Evolutionary conservation across 208 protist species (phyloP).

Genomic region (Kentomonas sorsogonicus): DNA sequence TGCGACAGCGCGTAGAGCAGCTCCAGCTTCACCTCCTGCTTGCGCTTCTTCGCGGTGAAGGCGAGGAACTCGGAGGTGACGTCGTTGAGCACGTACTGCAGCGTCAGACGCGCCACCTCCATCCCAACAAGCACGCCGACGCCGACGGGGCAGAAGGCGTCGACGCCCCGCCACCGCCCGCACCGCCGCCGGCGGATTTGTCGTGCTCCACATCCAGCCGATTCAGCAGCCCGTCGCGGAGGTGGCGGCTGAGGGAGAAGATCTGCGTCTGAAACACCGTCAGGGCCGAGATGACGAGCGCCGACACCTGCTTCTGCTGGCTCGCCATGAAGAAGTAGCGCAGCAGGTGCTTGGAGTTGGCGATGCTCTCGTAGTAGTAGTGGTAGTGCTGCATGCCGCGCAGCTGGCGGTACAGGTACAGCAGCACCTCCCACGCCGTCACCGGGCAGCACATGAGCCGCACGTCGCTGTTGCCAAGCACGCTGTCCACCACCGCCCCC

Average conservation of each 20-base stretch:
- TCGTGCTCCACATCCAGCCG: neutral
- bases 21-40: conserved; percentile 44
- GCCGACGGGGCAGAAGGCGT: no score
- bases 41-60: conserved; percentile 28
- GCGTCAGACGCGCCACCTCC: conserved; percentile 21
- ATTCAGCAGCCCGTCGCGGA: conserved; percentile 7
- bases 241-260: conserved; percentile 7
- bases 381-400: neutral
- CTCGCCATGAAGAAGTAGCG: conserved; percentile 22
- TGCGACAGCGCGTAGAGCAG: conserved; percentile 61
- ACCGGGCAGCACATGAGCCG: conserved; percentile 3
- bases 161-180: no score
- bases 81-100: conserved; percentile 12
- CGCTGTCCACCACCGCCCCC: neutral
- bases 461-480: conserved; percentile 1
- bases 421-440: conserved; percentile 18
- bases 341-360: conserved; percentile 19
- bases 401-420: conserved; percentile 11
- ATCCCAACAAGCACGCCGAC: conserved; percentile 12
- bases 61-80: conserved; percentile 33
- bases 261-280: conserved; percentile 21
- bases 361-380: conserved; percentile 10
- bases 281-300: conserved; percentile 13
- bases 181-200: no score
- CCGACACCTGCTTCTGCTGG: conserved; percentile 14